Evolutionary conservation across 2,329 filamentous ascomycete species (phyloP).

Genomic region (Thielaviopsis euricoi): DNA sequence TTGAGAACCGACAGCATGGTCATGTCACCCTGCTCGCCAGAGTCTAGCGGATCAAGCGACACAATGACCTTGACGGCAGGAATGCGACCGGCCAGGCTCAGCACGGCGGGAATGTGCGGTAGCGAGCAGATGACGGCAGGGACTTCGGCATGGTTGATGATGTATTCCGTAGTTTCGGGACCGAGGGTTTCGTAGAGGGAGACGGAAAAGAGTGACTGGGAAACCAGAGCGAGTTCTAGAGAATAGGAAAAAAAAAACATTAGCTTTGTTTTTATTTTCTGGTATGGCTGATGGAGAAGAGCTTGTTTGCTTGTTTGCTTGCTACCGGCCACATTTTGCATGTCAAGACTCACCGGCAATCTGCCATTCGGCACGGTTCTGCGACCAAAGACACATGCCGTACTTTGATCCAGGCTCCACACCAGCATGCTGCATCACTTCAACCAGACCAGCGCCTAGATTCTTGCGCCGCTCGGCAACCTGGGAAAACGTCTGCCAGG

Average conservation of each 20-base stretch:
- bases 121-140: constrained; percentile 62
- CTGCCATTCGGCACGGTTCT: constrained; percentile 79
- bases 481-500: constrained; percentile 71
- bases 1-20: constrained; percentile 70
- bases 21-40: constrained; percentile 57
- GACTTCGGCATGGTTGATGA: constrained; percentile 78
- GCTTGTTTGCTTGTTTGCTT: not conserved
- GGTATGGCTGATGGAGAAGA: not conserved
- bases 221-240: constrained; percentile 68
- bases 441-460: constrained; percentile 70
- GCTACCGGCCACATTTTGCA: too few species aligned
- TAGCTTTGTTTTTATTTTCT: not conserved
- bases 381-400: constrained; percentile 71
- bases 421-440: constrained; percentile 60
- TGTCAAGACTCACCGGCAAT: constrained; percentile 40
- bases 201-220: constrained; percentile 75
- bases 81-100: constrained; percentile 62
- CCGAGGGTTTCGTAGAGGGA: constrained; percentile 95
- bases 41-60: constrained; percentile 66
- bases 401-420: constrained; percentile 44
- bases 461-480: constrained; percentile 66
- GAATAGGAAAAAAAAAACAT: not conserved
- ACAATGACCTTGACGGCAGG: constrained; percentile 78
- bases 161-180: constrained; percentile 81
- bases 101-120: constrained; percentile 61